A percentile compares a stretch with the other conserved stretches of the same genome.
Conservation (phyloP, 805 yeast species). For the Candida sanyiensis region DNA sequence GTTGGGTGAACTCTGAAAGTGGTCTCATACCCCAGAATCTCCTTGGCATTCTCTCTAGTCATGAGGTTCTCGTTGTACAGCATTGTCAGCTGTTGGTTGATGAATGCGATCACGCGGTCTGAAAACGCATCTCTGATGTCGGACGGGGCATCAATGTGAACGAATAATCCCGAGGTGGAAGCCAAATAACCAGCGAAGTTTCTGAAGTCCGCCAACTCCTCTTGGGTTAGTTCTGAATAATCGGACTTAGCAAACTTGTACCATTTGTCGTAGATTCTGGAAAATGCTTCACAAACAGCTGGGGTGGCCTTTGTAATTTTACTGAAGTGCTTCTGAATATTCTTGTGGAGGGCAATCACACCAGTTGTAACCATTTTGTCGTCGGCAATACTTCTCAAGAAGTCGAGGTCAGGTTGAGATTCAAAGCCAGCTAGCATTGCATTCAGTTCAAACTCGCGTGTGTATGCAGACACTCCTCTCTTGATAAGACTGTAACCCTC, state of each 20-base stretch:
- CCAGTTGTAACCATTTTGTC: slow-evolving; percentile 62
- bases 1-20: slow-evolving; percentile 51
- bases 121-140: slow-evolving; percentile 29
- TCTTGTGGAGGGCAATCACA: slow-evolving; percentile 66
- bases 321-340: slow-evolving; percentile 40
- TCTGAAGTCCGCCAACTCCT: slow-evolving; percentile 45
- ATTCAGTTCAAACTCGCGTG: slow-evolving; percentile 20
- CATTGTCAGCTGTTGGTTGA: slow-evolving; percentile 44
- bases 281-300: slow-evolving; percentile 38
- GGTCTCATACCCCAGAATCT: slow-evolving; percentile 59
- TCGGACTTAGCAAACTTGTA: slow-evolving; percentile 19
- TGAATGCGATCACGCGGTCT: slow-evolving; percentile 39
- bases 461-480: slow-evolving; percentile 31
- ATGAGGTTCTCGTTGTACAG: slow-evolving; percentile 45
- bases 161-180: slow-evolving; percentile 59
- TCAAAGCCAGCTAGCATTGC: slow-evolving; percentile 5
- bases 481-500: slow-evolving; percentile 46
- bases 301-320: slow-evolving; percentile 25
- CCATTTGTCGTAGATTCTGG: slow-evolving; percentile 47
- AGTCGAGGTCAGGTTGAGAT: slow-evolving; percentile 27
- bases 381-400: slow-evolving; percentile 40
- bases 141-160: slow-evolving; percentile 27
- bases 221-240: slow-evolving; percentile 24
- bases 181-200: slow-evolving; percentile 72
- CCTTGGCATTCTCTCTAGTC: slow-evolving; percentile 66